Evolutionary conservation across 2,329 filamentous ascomycete genomes (phyloP).

Genomic region (Monosporascus sp.): DNA sequence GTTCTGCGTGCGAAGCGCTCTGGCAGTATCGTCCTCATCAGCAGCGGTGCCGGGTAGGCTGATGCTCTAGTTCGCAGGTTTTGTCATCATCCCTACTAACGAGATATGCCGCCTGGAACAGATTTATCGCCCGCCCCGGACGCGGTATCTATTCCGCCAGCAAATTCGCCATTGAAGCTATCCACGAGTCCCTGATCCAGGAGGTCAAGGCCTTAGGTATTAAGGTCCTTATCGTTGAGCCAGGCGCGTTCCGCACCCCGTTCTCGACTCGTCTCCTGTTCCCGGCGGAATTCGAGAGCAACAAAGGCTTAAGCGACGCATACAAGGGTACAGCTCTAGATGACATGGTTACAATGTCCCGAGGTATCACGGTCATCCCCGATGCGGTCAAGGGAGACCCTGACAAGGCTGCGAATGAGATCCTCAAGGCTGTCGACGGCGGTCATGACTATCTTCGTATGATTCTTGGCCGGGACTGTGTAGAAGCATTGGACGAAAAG

Average conservation of each 20-base stretch:
- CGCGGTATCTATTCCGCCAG: slow-evolving; percentile 12
- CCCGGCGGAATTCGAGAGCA: slow-evolving; percentile 1
- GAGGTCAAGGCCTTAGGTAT: slow-evolving; percentile 10
- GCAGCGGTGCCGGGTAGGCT: slow-evolving; percentile 14
- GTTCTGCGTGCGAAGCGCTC: slow-evolving; percentile 6
- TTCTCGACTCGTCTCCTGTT: slow-evolving; percentile 6
- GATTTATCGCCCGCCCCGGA: slow-evolving; percentile 11
- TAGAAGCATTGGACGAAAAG: slow-evolving; percentile 6
- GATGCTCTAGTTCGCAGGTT: not conserved
- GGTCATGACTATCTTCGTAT: slow-evolving; percentile 16
- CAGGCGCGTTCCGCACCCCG: slow-evolving; percentile 10
- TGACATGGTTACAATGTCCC: slow-evolving; percentile 7
- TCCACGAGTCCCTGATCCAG: slow-evolving; percentile 7
- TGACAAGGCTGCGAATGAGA: slow-evolving; percentile 11
- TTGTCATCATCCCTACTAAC: not conserved
- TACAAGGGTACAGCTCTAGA: slow-evolving; percentile 13
- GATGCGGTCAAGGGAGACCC: slow-evolving; percentile 9
- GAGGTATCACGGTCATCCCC: slow-evolving; percentile 1
- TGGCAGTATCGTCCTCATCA: slow-evolving; percentile 12
- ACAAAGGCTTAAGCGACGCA: slow-evolving; percentile 9
- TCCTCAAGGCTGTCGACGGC: slow-evolving; percentile 10
- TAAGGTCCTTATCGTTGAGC: slow-evolving; percentile 14
- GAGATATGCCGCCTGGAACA: not conserved
- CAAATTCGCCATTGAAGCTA: slow-evolving; percentile 15
- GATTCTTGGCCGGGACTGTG: slow-evolving; percentile 10